Conservation (phyloP, 768 basidiomycete genomes). For the Mycena pura region DNA sequence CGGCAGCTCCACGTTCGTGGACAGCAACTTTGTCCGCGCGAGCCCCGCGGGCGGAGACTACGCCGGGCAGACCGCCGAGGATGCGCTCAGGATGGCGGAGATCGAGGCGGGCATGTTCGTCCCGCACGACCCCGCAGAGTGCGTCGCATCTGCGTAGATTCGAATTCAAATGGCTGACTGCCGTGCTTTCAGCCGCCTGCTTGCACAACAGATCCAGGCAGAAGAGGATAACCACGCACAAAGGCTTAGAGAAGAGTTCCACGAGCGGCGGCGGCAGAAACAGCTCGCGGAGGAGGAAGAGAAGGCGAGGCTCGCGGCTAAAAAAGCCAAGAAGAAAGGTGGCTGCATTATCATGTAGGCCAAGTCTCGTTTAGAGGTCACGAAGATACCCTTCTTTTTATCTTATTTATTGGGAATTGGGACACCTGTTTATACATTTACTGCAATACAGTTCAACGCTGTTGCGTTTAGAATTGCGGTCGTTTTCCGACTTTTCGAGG, state of each 20-base stretch:
- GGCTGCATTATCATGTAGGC: conserved; percentile 69
- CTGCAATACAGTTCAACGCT: too few species aligned
- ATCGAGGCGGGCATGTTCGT: conserved; percentile 46
- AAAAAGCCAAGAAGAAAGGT: conserved; percentile 53
- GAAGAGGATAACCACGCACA: conserved; percentile 73
- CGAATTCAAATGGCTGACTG: conserved; percentile 11
- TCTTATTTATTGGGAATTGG: too few species aligned
- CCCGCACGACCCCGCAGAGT: conserved; percentile 66
- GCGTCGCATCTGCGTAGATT: conserved; percentile 33
- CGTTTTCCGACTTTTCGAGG: too few species aligned
- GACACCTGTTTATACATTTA: too few species aligned
- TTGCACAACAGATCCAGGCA: conserved; percentile 80
- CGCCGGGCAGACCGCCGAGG: conserved; percentile 74
- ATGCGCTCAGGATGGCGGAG: conserved; percentile 58
- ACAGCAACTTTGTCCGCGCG: conserved; percentile 67
- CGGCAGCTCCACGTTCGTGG: conserved; percentile 76
- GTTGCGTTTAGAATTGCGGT: too few species aligned
- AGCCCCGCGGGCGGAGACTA: conserved; percentile 83
- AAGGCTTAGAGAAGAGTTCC: conserved; percentile 37
- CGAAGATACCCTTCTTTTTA: too few species aligned
- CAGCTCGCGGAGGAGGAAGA: conserved; percentile 33
- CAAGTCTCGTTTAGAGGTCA: too few species aligned
- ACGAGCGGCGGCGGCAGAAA: conserved; percentile 29
- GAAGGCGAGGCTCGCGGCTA: conserved; percentile 37
- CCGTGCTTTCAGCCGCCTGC: conserved; percentile 52